Base-by-base conservation (phyloP, 208 protist species). In the Wallacemonas sp. region DNA sequence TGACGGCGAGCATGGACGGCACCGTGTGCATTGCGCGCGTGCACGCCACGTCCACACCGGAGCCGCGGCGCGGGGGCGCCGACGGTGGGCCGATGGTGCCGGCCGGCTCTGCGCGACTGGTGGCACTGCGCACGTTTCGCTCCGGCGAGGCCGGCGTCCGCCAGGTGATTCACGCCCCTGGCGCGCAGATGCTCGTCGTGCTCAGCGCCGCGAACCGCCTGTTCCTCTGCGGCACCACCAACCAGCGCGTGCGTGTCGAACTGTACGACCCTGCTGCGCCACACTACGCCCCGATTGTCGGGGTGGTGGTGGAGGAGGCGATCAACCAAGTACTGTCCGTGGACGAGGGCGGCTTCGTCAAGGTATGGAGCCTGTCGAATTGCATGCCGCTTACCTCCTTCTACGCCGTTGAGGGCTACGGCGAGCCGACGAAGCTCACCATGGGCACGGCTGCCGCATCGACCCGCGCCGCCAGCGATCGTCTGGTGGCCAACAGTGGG, bases 301-400 rank as follows among this genome's bases (percentile, higher is more conserved):
- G 79, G 3, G 65, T 91, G 22, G 72, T 77, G 26, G 79, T 88
- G 25, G 84, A 84, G 63, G 81, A 87, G 26, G 71, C 72, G 36
- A 68, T 93, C 12, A 82, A 89, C 23, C 87, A 93, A 68, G 38
- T 93, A 3, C 83, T 89, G 38, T 82, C 87, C 11, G 64, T 82
- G 12, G 87, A 91, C 68, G 72, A 65, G 39, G 89, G 77, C 50
- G 82, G 79, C 11, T 84, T 82, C 64, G 77, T 82, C 52, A 93
- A 93, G 77, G 84, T 93, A 20, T 93, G 87, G 87, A 84, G 71
- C 49, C 45, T 93, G 44, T 61, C 76, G 7, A 84, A 67, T 20
- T 64, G 57, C 28, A 57, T 82, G 25, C 75, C 75, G 2, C 65
- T 83, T n/a, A 78, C 75, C 20, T 88, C 87, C 29, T 93, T 93